Evolutionary conservation across 495 filamentous ascomycete genomes (phyloP).

Genomic region (Aspergillus ellipticus): DNA sequence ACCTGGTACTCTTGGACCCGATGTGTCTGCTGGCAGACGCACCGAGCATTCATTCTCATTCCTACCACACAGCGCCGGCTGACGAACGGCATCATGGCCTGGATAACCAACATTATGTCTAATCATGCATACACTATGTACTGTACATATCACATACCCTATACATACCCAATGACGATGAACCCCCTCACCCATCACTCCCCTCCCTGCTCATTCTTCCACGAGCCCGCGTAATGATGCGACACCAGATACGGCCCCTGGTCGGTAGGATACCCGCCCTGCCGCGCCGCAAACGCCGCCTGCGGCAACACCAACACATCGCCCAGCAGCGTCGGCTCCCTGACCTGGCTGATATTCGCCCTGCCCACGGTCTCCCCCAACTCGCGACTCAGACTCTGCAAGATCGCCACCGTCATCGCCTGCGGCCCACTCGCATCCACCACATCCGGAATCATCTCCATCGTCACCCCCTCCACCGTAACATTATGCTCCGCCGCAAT

Average conservation of each 20-base stretch:
- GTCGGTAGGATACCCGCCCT: constrained; percentile 25
- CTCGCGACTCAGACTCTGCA: constrained; percentile 25
- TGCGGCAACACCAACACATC: constrained; percentile 40
- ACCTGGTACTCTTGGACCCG: neutral
- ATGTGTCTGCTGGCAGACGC: neutral
- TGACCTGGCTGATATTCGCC: constrained; percentile 25
- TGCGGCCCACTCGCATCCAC: constrained; percentile 40
- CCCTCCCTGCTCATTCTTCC: constrained; percentile 14
- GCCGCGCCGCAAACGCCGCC: constrained; percentile 35
- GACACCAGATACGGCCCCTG: constrained; percentile 27
- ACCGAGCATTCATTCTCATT: neutral
- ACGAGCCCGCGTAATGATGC: constrained; percentile 33
- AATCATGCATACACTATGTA: neutral
- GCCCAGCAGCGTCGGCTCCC: constrained; percentile 31
- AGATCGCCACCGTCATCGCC: constrained; percentile 33
- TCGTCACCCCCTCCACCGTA: constrained; percentile 14
- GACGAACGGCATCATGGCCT: neutral
- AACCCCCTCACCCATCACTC: constrained; percentile 6
- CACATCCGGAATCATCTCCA: constrained; percentile 33
- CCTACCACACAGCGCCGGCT: no score
- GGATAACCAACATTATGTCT: neutral
- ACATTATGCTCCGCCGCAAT: constrained; percentile 8
- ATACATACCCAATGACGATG: neutral
- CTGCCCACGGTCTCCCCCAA: constrained; percentile 21
- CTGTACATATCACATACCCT: neutral